Evolutionary conservation across 352 stramenopile genomes (phyloP), one percentile per base, ranked within the genome.

Genomic region (Elongisporangium senticosum): DNA sequence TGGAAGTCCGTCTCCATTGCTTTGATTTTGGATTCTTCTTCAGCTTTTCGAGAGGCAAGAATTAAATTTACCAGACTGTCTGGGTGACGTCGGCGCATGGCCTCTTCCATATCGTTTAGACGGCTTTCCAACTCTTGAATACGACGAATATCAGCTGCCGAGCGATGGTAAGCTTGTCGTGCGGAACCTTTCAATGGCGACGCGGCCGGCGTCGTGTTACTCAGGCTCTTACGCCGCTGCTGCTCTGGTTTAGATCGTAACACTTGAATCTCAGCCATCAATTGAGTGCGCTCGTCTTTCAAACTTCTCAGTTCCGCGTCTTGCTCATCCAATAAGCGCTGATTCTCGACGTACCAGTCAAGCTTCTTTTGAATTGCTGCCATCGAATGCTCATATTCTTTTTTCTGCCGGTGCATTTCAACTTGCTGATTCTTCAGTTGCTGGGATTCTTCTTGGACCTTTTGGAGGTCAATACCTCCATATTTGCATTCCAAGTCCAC

Each of bases 311-410:
- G 28, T 21, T 83, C 68, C 10, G 83, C 79, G 43, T 95, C 83
- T 58, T 95, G 83, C 8, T 83, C 81, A 26, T 95, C 83, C 2
- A 93, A 55, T n/a, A 93, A 52, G 4, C 79, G 62, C 56, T 95
- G 86, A 55, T 95, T 95, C 47, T 81, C 72, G 14, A 93, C 78
- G 40, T 95, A 95, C 86, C 86, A 95, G 43, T 92, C 82, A 14
- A 95, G 53, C 26, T 93, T 95, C 57, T 89, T 85, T 53, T 95
- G 81, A 17, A 95, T 59, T 21, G 62, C 62, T n/a, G 20, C 49
- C 7, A 91, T 47, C 17, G 72, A 63, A 60, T 76, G 78, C 0
- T 74, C 52, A 23, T 79, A 70, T n/a, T 90, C 73, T 49, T 74
- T 80, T 53, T 85, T 76, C 55, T 63, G 56, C 7, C 75, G 15